Evolutionary conservation across 2,329 filamentous ascomycete genomes (phyloP).

Genomic region (Ilyonectria robusta): DNA sequence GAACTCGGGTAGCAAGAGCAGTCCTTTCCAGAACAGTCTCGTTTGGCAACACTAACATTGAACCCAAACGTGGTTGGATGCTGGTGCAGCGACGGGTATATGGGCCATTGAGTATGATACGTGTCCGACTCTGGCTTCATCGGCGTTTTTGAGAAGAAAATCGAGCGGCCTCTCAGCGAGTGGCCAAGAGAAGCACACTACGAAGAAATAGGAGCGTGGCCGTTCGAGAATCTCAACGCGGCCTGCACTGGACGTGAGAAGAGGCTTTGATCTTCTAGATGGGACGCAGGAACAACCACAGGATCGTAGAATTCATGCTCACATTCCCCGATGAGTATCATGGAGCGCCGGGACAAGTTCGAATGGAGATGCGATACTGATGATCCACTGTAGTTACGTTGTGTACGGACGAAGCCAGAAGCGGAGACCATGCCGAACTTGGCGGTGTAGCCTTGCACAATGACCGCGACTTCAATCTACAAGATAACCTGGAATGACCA

Average conservation of each 20-base stretch:
- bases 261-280: slow-evolving; percentile 16
- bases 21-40: background rate
- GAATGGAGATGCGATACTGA: slow-evolving; percentile 4
- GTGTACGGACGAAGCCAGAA: slow-evolving; percentile 22
- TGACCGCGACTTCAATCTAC: no score
- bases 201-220: slow-evolving; percentile 22
- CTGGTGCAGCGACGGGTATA: slow-evolving; percentile 25
- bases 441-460: background rate
- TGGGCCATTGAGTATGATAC: slow-evolving; percentile 32
- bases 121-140: background rate
- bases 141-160: slow-evolving; percentile 10
- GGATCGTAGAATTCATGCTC: slow-evolving; percentile 21
- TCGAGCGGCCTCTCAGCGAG: slow-evolving; percentile 23
- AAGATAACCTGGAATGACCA: no score
- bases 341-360: background rate
- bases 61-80: slow-evolving; percentile 18
- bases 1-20: slow-evolving; percentile 18
- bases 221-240: slow-evolving; percentile 17
- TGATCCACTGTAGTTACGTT: background rate
- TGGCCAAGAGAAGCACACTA: slow-evolving; percentile 21
- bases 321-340: slow-evolving; percentile 19
- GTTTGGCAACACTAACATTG: background rate
- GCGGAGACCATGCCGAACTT: no score
- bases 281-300: background rate
- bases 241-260: slow-evolving; percentile 23